Evolutionary conservation across 1,284 basidiomycete genomes (phyloP), one percentile per base, ranked within the genome.

Genomic region (Sporisorium graminicola): DNA sequence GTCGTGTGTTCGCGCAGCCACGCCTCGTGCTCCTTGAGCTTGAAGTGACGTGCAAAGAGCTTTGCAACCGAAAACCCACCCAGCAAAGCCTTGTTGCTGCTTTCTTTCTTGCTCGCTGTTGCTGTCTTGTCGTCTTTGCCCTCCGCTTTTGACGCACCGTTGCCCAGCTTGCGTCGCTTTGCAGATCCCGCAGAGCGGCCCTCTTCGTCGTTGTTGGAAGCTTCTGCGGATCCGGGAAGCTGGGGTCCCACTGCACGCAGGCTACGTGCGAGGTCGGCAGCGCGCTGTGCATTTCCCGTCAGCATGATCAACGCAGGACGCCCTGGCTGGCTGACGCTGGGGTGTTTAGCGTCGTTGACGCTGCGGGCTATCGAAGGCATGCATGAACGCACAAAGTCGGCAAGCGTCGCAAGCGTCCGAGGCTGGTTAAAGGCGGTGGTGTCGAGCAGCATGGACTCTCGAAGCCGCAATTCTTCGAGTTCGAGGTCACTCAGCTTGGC

Each of bases 1-100:
- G 74, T 61, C 12, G 67, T 65, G 27, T 82, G 69, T 12, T 73
- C 60, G 27, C 63, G 49, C n/a, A 84, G 73, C 71, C 75, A 82
- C n/a, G 66, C 58, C 37, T 67, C 73, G 51, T 83, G 81, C 55
- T 78, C 80, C 58, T 78, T 72, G 49, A 80, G 63, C 67, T 84
- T 84, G 44, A 84, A 84, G 54, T 84, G 82, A 22, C 82, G 79
- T 31, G 82, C 81, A 69, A 84, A 84, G 26, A 84, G 77, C 66
- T 84, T 84, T 26, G 76, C 82, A 0, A 84, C 82, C 9, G 69
- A 68, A 31, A 76, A 65, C 12, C 69, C 69, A 18, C 69, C 69
- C 35, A 72, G 44, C 33, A 65, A 35, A 18, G 49, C 57, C 26
- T 65, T 58, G 18, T 55, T 60, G 44, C 55, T 62, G 37, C 49